Base-by-base conservation (phyloP, 495 filamentous ascomycete genomes). In the Aspergillus asperescens region DNA sequence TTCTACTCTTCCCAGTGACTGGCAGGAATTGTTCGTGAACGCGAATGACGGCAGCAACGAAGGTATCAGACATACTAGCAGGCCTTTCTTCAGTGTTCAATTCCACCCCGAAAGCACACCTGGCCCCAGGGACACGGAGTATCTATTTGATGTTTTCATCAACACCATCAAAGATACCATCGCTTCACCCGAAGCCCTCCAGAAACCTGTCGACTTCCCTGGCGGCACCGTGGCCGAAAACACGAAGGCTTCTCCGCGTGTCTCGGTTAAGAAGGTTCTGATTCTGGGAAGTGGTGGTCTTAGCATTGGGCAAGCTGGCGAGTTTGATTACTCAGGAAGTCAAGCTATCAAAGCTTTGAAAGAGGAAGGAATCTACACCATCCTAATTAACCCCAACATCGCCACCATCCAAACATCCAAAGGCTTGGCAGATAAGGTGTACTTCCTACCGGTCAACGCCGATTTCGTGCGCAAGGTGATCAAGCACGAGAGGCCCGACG, bases 341-440 rank as follows among this genome's bases (percentile, higher is more conserved):
- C 77, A 94, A 68, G 92, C 92, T 48, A 85, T 94, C 65, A 94
- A 94, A 75, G 89, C 93, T n/a, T 71, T 98, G 62, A 96, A 96
- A 74, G 89, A 97, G 71, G 93, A 95, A 61, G 92, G 89, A 25
- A 94, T 96, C 31, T 85, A 90, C 65, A 96, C 93, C 5, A 87
- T 98, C 48, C 75, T 98, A 58, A 95, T 98, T 67, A 98, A 98
- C 69, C 93, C 93, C 42, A 98, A 98, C 68, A 97, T 98, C 67
- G 93, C 93, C 45, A 98, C 93, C 49, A 96, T 98, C 57, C 93
- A 98, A 73, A 98, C 93, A 18, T 95, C 92, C 59, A 93, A 96
- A 74, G 82, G 82, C 60, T 81, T 98, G 58, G 90, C 90, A 48
- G 93, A 98, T 69, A 95, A 98, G 77, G 89, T 98, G 52, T 98